Percentiles rank a stretch among this genome's conserved stretches.
These are phyloP conservation scores for Yarrowia hollandica DNA, from an alignment of 805 yeast species.

Conservation along the genomic window DNA sequence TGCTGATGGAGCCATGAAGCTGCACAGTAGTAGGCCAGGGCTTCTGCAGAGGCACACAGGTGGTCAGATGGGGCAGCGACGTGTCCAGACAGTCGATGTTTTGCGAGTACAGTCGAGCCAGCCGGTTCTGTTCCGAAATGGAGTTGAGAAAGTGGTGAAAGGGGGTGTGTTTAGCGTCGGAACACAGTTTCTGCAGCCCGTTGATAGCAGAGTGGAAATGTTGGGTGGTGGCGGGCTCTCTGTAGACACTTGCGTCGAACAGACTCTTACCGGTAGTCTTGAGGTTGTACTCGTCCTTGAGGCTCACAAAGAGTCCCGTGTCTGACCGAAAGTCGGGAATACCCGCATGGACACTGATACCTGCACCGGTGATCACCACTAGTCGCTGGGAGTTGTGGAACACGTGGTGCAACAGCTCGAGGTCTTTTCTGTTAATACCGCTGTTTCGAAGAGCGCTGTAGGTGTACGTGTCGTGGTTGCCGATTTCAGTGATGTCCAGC, in stretches of 20 bases:
- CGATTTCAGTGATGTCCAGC: neutral
- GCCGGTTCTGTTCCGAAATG: conserved; percentile 60
- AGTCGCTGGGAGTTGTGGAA: conserved; percentile 56
- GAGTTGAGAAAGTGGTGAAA: conserved; percentile 67
- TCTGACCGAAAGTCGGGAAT: conserved; percentile 81
- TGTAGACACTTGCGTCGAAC: conserved; percentile 76
- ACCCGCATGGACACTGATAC: conserved; percentile 86
- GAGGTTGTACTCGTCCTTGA: conserved; percentile 42
- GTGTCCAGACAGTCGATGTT: conserved; percentile 82
- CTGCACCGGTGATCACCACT: conserved; percentile 82
- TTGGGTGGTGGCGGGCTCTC: conserved; percentile 58
- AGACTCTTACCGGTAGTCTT: conserved; percentile 63
- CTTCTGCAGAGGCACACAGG: conserved; percentile 51
- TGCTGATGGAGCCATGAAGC: conserved; percentile 77
- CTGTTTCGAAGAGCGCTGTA: conserved; percentile 9
- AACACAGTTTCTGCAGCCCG: conserved; percentile 56
- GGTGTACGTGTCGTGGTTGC: conserved; percentile 1
- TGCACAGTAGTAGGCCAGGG: conserved; percentile 66
- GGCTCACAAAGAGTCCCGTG: conserved; percentile 67
- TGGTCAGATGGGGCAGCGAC: conserved; percentile 51
- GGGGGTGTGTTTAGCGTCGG: conserved; percentile 62
- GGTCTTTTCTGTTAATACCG: conserved; percentile 32
- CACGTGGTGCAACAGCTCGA: conserved; percentile 54
- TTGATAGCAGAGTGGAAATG: conserved; percentile 75
- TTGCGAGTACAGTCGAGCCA: conserved; percentile 78